Evolutionary conservation across 1,284 basidiomycete species (phyloP).

Genomic region (Cutaneotrichosporon sp.): DNA sequence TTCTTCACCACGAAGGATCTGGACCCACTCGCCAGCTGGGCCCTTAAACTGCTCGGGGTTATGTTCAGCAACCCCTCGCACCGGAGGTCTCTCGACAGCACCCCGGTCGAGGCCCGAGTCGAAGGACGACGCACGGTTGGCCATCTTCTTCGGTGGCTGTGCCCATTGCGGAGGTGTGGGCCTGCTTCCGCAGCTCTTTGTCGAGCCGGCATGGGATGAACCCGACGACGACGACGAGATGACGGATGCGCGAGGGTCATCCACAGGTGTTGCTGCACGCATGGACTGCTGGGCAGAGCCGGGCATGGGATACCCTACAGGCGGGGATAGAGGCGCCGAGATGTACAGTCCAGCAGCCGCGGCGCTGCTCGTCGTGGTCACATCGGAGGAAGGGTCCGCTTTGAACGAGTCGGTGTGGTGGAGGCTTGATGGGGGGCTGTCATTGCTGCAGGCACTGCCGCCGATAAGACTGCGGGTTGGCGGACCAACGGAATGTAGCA

Average conservation of each 20-base stretch:
- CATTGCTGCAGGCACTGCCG: constrained; percentile 3
- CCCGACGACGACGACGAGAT: constrained; percentile 24
- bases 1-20: constrained; percentile 46
- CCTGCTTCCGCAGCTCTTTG: constrained; percentile 6
- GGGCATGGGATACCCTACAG: constrained; percentile 24
- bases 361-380: constrained; percentile 20
- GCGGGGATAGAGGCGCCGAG: constrained; percentile 36
- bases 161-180: constrained; percentile 39
- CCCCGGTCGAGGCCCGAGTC: constrained; percentile 34
- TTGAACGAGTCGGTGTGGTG: constrained; percentile 15
- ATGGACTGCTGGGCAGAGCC: not conserved
- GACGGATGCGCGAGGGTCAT: constrained; percentile 16
- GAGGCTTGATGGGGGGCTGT: constrained; percentile 12
- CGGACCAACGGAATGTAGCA: not conserved
- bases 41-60: constrained; percentile 25
- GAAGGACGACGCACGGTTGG: constrained; percentile 34
- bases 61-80: constrained; percentile 9
- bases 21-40: constrained; percentile 36
- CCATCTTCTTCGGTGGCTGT: constrained; percentile 33
- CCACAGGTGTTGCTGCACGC: not conserved
- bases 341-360: constrained; percentile 39
- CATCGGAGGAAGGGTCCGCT: not conserved
- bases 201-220: constrained; percentile 18
- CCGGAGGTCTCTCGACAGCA: constrained; percentile 4
- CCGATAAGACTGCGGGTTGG: not conserved